These are phyloP conservation scores for Gossypium longicalyx DNA, from an alignment of 345 rosid species.

Conservation along the genomic window DNA sequence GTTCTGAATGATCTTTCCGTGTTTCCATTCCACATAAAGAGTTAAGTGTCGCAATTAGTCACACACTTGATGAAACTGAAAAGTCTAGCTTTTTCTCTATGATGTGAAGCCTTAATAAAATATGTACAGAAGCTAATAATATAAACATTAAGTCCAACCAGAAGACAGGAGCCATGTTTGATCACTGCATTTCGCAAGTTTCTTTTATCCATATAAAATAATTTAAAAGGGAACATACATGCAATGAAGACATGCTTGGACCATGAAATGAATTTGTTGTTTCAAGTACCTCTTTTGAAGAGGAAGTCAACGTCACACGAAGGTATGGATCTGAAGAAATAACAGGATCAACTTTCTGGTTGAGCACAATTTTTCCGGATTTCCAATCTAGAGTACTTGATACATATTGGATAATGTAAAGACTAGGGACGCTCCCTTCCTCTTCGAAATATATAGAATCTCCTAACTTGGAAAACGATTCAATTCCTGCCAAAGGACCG, in stretches of 20 bases:
- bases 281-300: conserved; percentile 39
- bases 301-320: conserved; percentile 44
- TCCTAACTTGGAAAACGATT: conserved; percentile 90
- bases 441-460: conserved; percentile 90
- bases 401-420: conserved; percentile 74
- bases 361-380: conserved; percentile 42
- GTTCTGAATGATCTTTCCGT: not conserved
- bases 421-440: conserved; percentile 55
- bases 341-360: conserved; percentile 64
- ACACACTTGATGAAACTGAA: not conserved
- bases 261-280: not conserved
- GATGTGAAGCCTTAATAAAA: not conserved
- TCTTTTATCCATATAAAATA: not conserved
- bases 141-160: not conserved
- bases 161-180: not conserved
- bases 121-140: not conserved
- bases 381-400: conserved; percentile 76
- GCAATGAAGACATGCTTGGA: not conserved
- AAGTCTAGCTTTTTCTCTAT: not conserved
- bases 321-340: conserved; percentile 65
- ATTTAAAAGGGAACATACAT: too few species aligned
- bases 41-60: not conserved
- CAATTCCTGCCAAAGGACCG: conserved; percentile 46
- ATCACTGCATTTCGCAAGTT: not conserved
- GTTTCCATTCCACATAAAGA: not conserved